A percentile compares a stretch with the other conserved stretches of the same genome.
These are phyloP conservation scores for Pythium sukuiense DNA, from an alignment of 352 stramenopile species.

Conservation along the genomic window DNA sequence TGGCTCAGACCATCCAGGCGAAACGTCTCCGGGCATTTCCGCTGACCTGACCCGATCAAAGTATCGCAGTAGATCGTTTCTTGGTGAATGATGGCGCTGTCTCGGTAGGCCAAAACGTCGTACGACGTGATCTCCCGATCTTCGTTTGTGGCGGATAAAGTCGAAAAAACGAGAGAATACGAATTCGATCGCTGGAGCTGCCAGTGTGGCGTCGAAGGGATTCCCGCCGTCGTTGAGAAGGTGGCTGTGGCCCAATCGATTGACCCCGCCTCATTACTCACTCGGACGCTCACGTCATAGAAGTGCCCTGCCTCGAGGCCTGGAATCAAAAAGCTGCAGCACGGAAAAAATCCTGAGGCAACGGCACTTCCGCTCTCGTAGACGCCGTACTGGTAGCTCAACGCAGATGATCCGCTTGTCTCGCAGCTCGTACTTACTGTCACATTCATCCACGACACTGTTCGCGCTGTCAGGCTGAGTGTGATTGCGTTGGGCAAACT, in stretches of 20 bases:
- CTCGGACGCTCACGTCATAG: slow-evolving; percentile 37
- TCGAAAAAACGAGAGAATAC: slow-evolving; percentile 38
- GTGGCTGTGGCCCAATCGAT: slow-evolving; percentile 21
- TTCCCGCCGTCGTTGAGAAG: slow-evolving; percentile 36
- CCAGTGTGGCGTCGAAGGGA: slow-evolving; percentile 28
- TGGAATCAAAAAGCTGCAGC: slow-evolving; percentile 41
- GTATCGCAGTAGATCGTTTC: slow-evolving; percentile 16
- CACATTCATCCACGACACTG: slow-evolving; percentile 38
- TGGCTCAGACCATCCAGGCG: slow-evolving; percentile 26
- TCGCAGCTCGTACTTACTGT: slow-evolving; percentile 40
- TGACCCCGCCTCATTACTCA: slow-evolving; percentile 31
- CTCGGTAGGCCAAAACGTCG: slow-evolving; percentile 21
- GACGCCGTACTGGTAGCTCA: slow-evolving; percentile 45
- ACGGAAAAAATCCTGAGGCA: slow-evolving; percentile 35
- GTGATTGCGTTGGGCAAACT: slow-evolving; percentile 33
- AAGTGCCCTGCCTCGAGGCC: slow-evolving; percentile 23
- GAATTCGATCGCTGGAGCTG: slow-evolving; percentile 36
- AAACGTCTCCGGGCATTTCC: slow-evolving; percentile 13
- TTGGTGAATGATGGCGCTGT: background rate
- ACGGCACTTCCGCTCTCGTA: slow-evolving; percentile 13
- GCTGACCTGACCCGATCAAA: slow-evolving; percentile 7
- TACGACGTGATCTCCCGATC: slow-evolving; percentile 47
- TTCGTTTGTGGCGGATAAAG: slow-evolving; percentile 3
- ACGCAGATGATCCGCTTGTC: slow-evolving; percentile 28
- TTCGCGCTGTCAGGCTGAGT: slow-evolving; percentile 24